Conservation (phyloP, 139 green algal genomes). For the Yamagishiella unicocca region DNA sequence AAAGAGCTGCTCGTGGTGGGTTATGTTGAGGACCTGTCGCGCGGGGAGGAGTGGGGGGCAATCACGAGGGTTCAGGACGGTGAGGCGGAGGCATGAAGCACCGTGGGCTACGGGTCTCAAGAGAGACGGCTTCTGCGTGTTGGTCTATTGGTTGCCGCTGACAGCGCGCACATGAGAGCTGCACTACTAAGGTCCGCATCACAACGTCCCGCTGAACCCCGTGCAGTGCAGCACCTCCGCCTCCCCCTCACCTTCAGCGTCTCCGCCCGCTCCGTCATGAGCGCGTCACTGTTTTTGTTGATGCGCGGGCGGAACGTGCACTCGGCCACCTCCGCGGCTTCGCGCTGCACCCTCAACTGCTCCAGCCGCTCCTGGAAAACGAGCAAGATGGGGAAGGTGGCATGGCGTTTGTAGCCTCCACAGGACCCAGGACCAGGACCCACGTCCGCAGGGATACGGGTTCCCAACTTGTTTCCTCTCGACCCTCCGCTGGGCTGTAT, state of each 20-base stretch:
- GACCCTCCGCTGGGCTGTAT: too few relatives aligned
- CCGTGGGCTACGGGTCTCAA: too few relatives aligned
- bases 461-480: too few relatives aligned
- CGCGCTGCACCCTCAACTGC: conserved; percentile 15
- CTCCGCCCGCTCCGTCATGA: conserved; percentile 77
- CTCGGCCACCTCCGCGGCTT: conserved; percentile 54
- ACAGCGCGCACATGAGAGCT: too few relatives aligned
- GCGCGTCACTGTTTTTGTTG: conserved; percentile 62
- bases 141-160: too few relatives aligned
- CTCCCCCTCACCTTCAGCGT: conserved; percentile 60
- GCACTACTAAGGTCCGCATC: neutral
- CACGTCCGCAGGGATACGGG: too few relatives aligned
- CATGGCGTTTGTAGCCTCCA: too few relatives aligned
- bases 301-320: conserved; percentile 85
- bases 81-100: neutral
- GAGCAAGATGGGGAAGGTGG: too few relatives aligned
- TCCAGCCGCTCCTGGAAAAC: conserved; percentile 42
- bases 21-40: conserved; percentile 54
- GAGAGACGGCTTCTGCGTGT: too few relatives aligned
- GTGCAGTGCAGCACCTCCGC: neutral
- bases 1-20: conserved; percentile 79
- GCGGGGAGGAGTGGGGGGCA: neutral
- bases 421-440: too few relatives aligned
- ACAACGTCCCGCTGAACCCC: neutral
- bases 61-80: neutral